These are phyloP conservation scores for Elongisporangium anandrum DNA, from an alignment of 352 stramenopile genomes.

Conservation along the genomic window DNA sequence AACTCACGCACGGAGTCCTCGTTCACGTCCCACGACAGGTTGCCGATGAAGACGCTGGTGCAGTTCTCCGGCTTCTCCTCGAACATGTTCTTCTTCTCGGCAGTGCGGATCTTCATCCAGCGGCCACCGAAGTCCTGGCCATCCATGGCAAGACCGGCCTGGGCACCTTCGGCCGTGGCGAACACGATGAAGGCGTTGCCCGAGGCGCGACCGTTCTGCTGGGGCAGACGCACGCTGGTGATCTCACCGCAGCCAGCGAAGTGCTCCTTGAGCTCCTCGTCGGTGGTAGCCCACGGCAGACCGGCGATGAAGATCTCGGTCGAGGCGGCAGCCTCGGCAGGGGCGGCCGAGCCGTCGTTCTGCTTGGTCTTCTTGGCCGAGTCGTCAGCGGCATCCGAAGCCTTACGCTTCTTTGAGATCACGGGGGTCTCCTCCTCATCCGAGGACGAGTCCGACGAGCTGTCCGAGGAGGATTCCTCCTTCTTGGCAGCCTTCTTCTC, in stretches of 20 bases:
- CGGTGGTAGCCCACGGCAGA: constrained; percentile 93
- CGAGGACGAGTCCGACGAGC: constrained; percentile 37
- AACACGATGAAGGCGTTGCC: constrained; percentile 97
- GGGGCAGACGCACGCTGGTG: constrained; percentile 75
- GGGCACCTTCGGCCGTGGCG: constrained; percentile 48
- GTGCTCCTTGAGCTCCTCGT: constrained; percentile 94
- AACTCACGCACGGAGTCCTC: constrained; percentile 91
- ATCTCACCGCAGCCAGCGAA: constrained; percentile 92
- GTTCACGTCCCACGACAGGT: constrained; percentile 96
- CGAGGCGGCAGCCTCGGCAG: constrained; percentile 27
- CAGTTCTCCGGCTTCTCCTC: constrained; percentile 94
- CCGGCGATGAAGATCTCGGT: constrained; percentile 90
- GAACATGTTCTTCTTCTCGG: constrained; percentile 80
- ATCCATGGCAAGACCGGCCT: constrained; percentile 89
- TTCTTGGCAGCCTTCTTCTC: constrained; percentile 30
- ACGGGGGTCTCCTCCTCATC: constrained; percentile 67
- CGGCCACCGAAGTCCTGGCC: constrained; percentile 91
- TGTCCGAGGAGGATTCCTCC: constrained; percentile 33
- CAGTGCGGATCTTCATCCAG: constrained; percentile 94
- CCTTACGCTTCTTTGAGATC: constrained; percentile 83
- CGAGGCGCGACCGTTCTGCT: constrained; percentile 87
- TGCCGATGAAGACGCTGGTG: constrained; percentile 97
- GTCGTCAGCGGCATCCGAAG: constrained; percentile 61
- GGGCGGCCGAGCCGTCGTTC: constrained; percentile 32
- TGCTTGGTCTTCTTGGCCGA: constrained; percentile 70